Evolutionary conservation across 441 rosid species (phyloP), one percentile per base, ranked within the genome.

Genomic region (Capsella rubella): DNA sequence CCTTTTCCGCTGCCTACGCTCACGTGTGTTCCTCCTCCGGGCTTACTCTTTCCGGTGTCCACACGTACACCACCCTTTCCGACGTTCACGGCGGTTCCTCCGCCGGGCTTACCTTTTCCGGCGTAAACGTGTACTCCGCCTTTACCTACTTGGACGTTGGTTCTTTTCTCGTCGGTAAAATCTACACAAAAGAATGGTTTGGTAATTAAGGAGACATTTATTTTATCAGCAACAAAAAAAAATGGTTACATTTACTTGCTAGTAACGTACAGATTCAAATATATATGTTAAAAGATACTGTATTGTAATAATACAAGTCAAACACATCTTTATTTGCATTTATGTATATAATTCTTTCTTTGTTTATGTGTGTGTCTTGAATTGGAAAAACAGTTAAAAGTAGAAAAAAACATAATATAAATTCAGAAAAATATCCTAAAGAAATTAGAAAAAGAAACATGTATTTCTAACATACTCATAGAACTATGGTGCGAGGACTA

Each of bases 41-140:
- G 27, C 39, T 78, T 86, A 32, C 84, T 85, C 46, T 81, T 85
- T 0, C 90, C 86, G 0, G 85, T 57, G 49, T 84, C 65, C 8
- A 85, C 90, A 54, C 63, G 50, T 3, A 83, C 87, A 9, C 87
- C 87, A 11, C 89, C 89, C 25, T 84, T 82, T 16, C 90, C 90
- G 0, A 84, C 90, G 12, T 70, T 68, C 9, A 84, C 92, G 32
- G 75, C n/a, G 14, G 91, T 87, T 47, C 87, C 87, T 29, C 87
- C 90, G 1, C 79, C 81, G 0, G 83, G 79, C 31, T 82, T 87
- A 8, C 85, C 82, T 71, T 82, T 84, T 1, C 87, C 87, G 34
- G 89, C 11, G 56, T 85, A 16, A 6, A 86, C 92, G 52, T 78
- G 58, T 3, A 86, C 87, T 0, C 77, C 77, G 1, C 77, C 77